Percentiles rank a stretch among this genome's conserved stretches.
Conservation (phyloP, 1,284 basidiomycete genomes). For the Boletus semigastroideus region DNA sequence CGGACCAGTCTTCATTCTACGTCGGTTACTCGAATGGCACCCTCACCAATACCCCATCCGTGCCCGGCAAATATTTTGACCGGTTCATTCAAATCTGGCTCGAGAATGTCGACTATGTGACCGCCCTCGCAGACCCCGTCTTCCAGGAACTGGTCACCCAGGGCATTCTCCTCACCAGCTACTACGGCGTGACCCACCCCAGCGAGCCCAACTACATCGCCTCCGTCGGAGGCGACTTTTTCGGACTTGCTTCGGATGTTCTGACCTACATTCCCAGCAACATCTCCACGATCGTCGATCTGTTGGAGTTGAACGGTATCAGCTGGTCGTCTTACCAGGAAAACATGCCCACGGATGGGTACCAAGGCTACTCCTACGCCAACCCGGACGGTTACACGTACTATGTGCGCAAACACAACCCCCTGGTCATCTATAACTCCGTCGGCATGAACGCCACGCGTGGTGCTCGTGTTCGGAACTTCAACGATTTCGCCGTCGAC, state of each 20-base stretch:
- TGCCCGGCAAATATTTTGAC: slow-evolving; percentile 49
- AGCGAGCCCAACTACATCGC: slow-evolving; percentile 65
- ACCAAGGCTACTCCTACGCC: slow-evolving; percentile 46
- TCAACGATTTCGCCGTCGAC: slow-evolving; percentile 59
- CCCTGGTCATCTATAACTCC: slow-evolving; percentile 53
- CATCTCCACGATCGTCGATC: slow-evolving; percentile 60
- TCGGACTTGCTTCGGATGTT: slow-evolving; percentile 53
- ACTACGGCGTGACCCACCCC: slow-evolving; percentile 61
- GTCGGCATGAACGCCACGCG: slow-evolving; percentile 43
- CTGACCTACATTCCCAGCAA: slow-evolving; percentile 38
- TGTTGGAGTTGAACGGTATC: slow-evolving; percentile 59
- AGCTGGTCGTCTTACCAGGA: slow-evolving; percentile 60
- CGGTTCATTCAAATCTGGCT: slow-evolving; percentile 55
- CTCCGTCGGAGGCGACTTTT: slow-evolving; percentile 56
- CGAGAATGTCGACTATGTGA: slow-evolving; percentile 55
- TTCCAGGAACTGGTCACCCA: slow-evolving; percentile 52
- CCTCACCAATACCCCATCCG: slow-evolving; percentile 23
- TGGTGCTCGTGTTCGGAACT: slow-evolving; percentile 56
- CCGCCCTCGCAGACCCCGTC: slow-evolving; percentile 33
- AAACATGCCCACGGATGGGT: slow-evolving; percentile 60
- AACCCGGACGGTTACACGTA: slow-evolving; percentile 44
- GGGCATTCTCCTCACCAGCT: slow-evolving; percentile 53
- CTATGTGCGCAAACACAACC: slow-evolving; percentile 63
- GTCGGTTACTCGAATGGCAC: slow-evolving; percentile 28
- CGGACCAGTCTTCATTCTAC: slow-evolving; percentile 29